Base-by-base conservation (phyloP, 2,329 filamentous ascomycete species). In the Nothopassalora personata region DNA sequence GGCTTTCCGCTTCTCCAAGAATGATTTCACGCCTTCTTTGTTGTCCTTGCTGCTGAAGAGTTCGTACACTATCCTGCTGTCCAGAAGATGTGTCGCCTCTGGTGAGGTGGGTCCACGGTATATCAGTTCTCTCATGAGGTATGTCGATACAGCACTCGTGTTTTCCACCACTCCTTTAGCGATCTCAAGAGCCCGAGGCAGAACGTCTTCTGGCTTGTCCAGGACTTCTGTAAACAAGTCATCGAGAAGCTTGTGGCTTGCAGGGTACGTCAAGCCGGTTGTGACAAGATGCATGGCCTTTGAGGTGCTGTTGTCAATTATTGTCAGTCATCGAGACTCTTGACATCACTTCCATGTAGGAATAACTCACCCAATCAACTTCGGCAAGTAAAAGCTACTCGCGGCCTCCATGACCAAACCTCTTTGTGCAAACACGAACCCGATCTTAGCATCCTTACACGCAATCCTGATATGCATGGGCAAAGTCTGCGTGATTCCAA, bases 341-440 rank as follows among this genome's bases (percentile, higher is more conserved):
- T 11, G 15, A 33, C 5, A 11, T n/a, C 9, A 33, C 28, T 15
- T 1, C 15, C n/a, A 27, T 15, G 4, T 18, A 8, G 8, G 51
- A 30, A 49, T 13, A 31, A 64, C 69, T 53, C 56, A 77, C 58
- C 89, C 88, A 60, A 91, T 80, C 28, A 91, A 77, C 0, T 86
- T 81, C 2, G 88, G 88, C 36, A 91, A 78, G 76, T 89, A 91
- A 73, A 82, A 91, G 8, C 83, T 86, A 53, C 81, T 85, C 68
- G 83, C 86, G 0, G 86, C 87, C 73, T 92, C 89, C 82, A 89
- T 86, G 60, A 84, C 79, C 67, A 91, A 79, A 1, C 88, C 88
- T 47, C 88, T 80, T 28, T 87, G 81, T 27, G 82, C 80, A 72
- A 91, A 92, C 18, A 90, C 87, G 70, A 91, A 89, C 54, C 88